These are phyloP conservation scores for Tilletia setariae DNA, from an alignment of 1,284 basidiomycete genomes.

Conservation along the genomic window DNA sequence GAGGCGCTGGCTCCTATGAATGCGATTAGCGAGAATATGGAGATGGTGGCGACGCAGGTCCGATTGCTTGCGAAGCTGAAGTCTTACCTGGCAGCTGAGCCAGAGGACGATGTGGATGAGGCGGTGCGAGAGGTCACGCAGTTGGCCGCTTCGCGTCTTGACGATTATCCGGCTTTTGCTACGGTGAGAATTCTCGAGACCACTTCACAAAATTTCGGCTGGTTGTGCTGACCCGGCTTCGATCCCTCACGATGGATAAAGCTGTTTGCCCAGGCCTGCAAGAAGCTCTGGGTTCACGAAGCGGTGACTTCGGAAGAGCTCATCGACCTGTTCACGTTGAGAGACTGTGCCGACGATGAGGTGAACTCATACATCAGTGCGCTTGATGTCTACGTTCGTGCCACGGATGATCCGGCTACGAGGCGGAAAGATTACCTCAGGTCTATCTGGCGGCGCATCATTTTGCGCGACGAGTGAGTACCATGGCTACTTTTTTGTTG, in stretches of 20 bases:
- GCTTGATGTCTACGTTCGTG: constrained; percentile 57
- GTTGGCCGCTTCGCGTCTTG: constrained; percentile 16
- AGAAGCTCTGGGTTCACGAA: constrained; percentile 51
- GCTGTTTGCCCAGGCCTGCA: constrained; percentile 38
- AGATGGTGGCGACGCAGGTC: constrained; percentile 62
- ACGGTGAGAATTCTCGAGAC: constrained; percentile 4
- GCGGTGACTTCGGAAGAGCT: constrained; percentile 58
- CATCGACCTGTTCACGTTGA: constrained; percentile 60
- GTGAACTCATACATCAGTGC: constrained; percentile 57
- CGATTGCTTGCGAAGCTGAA: constrained; percentile 46
- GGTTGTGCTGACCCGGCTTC: neutral
- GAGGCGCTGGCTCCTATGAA: constrained; percentile 52
- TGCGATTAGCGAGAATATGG: constrained; percentile 58
- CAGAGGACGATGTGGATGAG: neutral
- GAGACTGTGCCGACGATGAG: constrained; percentile 56
- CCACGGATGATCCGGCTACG: constrained; percentile 47
- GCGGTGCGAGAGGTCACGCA: neutral
- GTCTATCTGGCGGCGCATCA: constrained; percentile 79
- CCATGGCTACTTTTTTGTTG: neutral
- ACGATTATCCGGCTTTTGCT: constrained; percentile 30
- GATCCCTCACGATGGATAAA: constrained; percentile 4
- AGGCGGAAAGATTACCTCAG: constrained; percentile 43
- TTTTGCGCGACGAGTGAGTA: constrained; percentile 69
- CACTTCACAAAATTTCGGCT: no score
- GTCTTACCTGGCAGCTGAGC: constrained; percentile 24